Percentiles rank a stretch among this genome's conserved stretches.
phyloP scores from a whole-genome alignment of 2,329 filamentous ascomycete genomes.

The Ceratocystis variospora region DNA sequence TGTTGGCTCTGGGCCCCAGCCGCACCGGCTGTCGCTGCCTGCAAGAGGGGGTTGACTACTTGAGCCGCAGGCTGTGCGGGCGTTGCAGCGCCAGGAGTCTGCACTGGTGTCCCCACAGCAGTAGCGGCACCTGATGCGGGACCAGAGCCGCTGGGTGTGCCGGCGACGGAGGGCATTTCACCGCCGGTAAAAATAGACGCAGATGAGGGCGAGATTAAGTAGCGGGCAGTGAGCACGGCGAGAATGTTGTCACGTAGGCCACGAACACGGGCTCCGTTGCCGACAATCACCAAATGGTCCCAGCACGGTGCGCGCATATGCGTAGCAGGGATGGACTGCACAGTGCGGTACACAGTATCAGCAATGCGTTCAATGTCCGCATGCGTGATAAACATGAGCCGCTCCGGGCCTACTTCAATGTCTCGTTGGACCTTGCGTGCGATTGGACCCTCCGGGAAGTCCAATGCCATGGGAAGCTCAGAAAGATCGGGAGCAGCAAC shows the following conservation, averaged over 20 bases:
- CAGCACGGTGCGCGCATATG: conserved; percentile 76
- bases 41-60: conserved; percentile 71
- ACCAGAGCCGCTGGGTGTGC: conserved; percentile 87
- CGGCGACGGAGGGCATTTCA: conserved; percentile 85
- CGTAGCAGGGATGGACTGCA: conserved; percentile 71
- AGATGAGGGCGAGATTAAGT: conserved; percentile 80
- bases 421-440: conserved; percentile 49
- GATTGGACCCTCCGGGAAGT: conserved; percentile 25
- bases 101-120: conserved; percentile 71
- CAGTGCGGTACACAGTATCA: conserved; percentile 66
- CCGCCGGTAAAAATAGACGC: conserved; percentile 75
- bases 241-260: conserved; percentile 85
- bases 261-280: conserved; percentile 60
- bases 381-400: conserved; percentile 55
- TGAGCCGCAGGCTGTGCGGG: conserved; percentile 38
- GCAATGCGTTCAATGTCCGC: conserved; percentile 71
- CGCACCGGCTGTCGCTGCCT: conserved; percentile 72
- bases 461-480: conserved; percentile 20
- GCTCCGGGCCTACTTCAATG: conserved; percentile 64
- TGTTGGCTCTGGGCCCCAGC: conserved; percentile 30
- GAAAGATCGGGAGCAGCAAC: conserved; percentile 11
- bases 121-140: conserved; percentile 66
- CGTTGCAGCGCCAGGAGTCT: conserved; percentile 42
- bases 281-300: conserved; percentile 84
- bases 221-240: conserved; percentile 63